These are phyloP conservation scores for Cystoisospora suis DNA, from an alignment of 169 alveolate genomes.

Conservation along the genomic window DNA sequence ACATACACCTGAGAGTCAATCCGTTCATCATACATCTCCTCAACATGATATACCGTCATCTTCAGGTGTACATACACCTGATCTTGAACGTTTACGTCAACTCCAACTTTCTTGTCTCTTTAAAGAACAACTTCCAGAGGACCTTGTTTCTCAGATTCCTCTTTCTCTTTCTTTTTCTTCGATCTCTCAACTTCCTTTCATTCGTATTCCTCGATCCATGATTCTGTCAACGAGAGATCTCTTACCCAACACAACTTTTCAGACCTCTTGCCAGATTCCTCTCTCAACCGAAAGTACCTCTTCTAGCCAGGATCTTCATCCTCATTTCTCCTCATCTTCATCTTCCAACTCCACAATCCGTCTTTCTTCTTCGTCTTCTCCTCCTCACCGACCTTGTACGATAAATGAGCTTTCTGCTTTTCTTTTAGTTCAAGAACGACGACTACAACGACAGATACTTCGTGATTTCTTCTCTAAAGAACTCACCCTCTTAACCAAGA, in stretches of 20 bases:
- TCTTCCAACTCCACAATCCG: not conserved
- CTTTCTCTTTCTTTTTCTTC: not conserved
- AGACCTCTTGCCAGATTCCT: too few species aligned
- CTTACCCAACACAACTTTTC: too few species aligned
- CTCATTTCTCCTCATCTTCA: not conserved
- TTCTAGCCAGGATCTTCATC: too few species aligned
- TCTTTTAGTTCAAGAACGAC: not conserved
- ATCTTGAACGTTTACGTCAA: too few species aligned
- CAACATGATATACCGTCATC: too few species aligned
- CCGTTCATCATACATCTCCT: too few species aligned
- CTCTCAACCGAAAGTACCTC: too few species aligned
- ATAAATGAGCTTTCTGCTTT: not conserved
- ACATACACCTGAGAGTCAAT: too few species aligned
- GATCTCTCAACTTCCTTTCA: not conserved
- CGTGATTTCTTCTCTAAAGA: not conserved
- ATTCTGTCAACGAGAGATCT: not conserved
- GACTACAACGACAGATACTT: not conserved
- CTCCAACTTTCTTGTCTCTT: too few species aligned
- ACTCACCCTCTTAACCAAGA: not conserved
- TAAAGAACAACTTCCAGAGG: too few species aligned
- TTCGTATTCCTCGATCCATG: not conserved
- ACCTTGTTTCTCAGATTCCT: too few species aligned
- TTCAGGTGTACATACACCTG: too few species aligned
- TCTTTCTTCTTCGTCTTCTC: not conserved
- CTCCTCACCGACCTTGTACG: not conserved